Evolutionary conservation across 768 basidiomycete genomes (phyloP), one percentile per base, ranked within the genome.

Genomic region (Suillus ampliporus): DNA sequence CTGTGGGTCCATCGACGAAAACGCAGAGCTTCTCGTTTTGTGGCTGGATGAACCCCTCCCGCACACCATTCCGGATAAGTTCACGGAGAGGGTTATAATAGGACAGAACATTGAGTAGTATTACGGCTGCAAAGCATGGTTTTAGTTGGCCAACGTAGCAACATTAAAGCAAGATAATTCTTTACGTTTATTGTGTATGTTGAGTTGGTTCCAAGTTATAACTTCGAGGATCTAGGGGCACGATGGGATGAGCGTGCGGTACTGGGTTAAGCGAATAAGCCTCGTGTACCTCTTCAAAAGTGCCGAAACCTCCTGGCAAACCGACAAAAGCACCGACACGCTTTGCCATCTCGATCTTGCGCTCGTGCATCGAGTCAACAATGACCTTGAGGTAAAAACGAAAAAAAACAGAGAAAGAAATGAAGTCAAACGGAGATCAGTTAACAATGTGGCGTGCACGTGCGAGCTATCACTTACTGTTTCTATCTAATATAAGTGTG

Each of bases 261-360:
- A 51, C 38, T 21, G n/a, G 13, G 14, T 52, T 9, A 21, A 37
- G 11, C 31, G 46, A 64, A 43, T 8, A 8, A 38, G 40, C 2
- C 19, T n/a, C 44, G 9, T 61, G 6, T 62, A 76, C 92, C 84
- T 98, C 97, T 77, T 99, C 97, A 65, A 94, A 93, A 0, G 96
- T 98, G 11, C 97, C 97, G 71, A 88, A 97, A 0, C 97, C 97
- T 21, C 97, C 97, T 1, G 97, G 96, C 21, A 99, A 79, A 13
- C 89, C 93, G 52, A 98, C 79, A 69, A 99, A 99, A 0, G 88
- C 95, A 19, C 84, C 82, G 0, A 86, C 86, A 10, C 90, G 80
- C 65, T 84, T 85, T 0, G 96, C 95, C 95, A 99, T 97, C 72
- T 91, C 88, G 10, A 91, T 82, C 71, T 98, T 98, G 15, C 96